Evolutionary conservation across 1,284 basidiomycete genomes (phyloP).

Genomic region (Neotropicomus parvogracilis): DNA sequence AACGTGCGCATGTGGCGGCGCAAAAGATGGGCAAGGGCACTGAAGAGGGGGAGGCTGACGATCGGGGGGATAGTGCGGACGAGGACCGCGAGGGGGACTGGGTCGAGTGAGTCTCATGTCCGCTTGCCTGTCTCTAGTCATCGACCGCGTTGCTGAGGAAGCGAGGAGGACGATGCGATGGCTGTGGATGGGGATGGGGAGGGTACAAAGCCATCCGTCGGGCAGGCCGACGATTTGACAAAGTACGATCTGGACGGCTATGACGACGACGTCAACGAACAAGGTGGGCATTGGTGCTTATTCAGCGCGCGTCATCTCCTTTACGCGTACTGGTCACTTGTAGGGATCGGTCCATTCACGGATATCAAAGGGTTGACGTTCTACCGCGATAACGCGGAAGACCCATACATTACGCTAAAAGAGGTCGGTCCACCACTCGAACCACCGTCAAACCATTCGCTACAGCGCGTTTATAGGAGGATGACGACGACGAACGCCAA

Average conservation of each 20-base stretch:
- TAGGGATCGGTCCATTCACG: constrained; percentile 86
- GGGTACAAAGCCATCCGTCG: constrained; percentile 27
- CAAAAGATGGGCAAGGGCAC: constrained; percentile 63
- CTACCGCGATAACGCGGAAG: constrained; percentile 89
- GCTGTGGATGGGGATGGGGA: constrained; percentile 60
- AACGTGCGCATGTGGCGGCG: constrained; percentile 77
- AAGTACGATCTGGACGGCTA: constrained; percentile 94
- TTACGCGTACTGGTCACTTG: background rate
- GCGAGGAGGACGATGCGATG: constrained; percentile 56
- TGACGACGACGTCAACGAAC: constrained; percentile 72
- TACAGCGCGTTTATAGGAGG: constrained; percentile 35
- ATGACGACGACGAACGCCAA: constrained; percentile 82
- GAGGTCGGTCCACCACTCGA: constrained; percentile 52
- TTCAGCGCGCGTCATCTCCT: background rate
- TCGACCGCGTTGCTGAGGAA: constrained; percentile 40
- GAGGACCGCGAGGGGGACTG: constrained; percentile 60
- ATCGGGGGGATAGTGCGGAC: constrained; percentile 43
- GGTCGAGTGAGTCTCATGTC: constrained; percentile 71
- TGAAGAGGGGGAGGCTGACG: constrained; percentile 59
- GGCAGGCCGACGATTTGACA: constrained; percentile 74
- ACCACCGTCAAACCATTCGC: background rate
- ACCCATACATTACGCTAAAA: constrained; percentile 96
- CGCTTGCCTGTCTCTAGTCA: constrained; percentile 16
- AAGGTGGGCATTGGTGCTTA: constrained; percentile 36
- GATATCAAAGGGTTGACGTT: constrained; percentile 95